Evolutionary conservation across 768 basidiomycete species (phyloP), one percentile per base, ranked within the genome.

Genomic region (Leccinum longicurvipes): DNA sequence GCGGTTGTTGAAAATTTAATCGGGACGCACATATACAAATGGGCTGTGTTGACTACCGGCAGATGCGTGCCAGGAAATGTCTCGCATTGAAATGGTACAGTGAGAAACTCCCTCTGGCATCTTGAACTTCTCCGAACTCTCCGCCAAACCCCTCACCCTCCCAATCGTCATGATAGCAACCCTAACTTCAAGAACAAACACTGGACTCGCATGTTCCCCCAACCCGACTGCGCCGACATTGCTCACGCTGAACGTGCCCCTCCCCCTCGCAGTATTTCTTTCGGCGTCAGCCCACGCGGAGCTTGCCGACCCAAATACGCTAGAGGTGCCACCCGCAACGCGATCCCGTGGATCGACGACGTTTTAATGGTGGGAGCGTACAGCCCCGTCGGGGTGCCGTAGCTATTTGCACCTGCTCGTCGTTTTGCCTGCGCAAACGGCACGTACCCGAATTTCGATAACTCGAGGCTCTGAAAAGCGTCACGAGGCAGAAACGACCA

Each of bases 81-180:
- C n/a, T n/a, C n/a, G n/a, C n/a, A n/a, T n/a, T n/a, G n/a, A n/a
- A n/a, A n/a, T n/a, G n/a, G n/a, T n/a, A n/a, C n/a, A n/a, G n/a
- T n/a, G n/a, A n/a, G n/a, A n/a, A n/a, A 77, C 63, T 0, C 73
- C 74, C 49, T 78, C 78, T 3, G 63, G 89, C 60, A 91, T 79
- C 56, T n/a, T n/a, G n/a, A 92, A 64, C 67, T 86, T 76, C 67
- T 79, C 82, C 4, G 92, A 92, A 2, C 72, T 67, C 73, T 93
- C 91, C n/a, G 92, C 87, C 77, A 84, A 91, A 14, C 72, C 75
- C 58, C 91, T 82, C 92, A 89, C 88, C 25, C 86, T 70, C 3
- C 91, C 91, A 11, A 93, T 74, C 4, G 89, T 91, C 1, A 90
- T 89, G 55, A 93, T 93, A 11, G 89, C 91, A 0, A 93, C 82